Conservation (phyloP, 257 asterid species). For the Lycium ferocissimum region DNA sequence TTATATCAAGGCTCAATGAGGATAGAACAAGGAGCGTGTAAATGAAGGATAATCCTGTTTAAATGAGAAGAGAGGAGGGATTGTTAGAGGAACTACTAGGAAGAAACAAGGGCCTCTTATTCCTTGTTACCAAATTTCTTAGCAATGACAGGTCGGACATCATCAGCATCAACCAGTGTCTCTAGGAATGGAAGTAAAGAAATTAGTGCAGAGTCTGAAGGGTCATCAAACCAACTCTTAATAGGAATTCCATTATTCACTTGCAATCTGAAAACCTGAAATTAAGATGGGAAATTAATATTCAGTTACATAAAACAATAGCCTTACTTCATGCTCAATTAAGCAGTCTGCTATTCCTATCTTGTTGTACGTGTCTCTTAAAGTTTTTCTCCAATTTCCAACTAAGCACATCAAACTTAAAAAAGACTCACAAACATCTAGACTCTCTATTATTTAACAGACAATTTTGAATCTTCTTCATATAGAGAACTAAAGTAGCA, state of each 20-base stretch:
- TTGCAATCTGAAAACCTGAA: conserved; percentile 94
- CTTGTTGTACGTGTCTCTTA: neutral
- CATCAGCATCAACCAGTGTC: conserved; percentile 86
- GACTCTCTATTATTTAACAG: neutral
- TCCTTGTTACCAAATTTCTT: conserved; percentile 96
- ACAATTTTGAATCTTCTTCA: neutral
- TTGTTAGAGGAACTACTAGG: conserved; percentile 53
- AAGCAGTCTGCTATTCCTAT: conserved; percentile 23
- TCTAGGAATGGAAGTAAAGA: conserved; percentile 92
- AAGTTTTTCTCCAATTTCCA: conserved; percentile 5
- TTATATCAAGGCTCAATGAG: conserved; percentile 59
- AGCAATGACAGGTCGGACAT: conserved; percentile 95
- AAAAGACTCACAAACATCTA: neutral
- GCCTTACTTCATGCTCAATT: conserved; percentile 11
- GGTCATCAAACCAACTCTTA: conserved; percentile 97
- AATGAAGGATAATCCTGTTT: conserved; percentile 42
- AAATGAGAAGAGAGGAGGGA: conserved; percentile 39
- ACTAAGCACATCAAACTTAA: conserved; percentile 2
- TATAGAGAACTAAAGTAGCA: neutral
- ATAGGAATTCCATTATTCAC: conserved; percentile 98
- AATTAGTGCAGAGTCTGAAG: conserved; percentile 75
- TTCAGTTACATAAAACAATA: conserved; percentile 21
- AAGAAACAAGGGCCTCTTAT: conserved; percentile 68
- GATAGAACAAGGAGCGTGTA: conserved; percentile 53
- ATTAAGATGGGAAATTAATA: conserved; percentile 33